These are phyloP conservation scores for Blastobotrys persicus DNA, from an alignment of 1,139 yeast genomes.

Conservation along the genomic window DNA sequence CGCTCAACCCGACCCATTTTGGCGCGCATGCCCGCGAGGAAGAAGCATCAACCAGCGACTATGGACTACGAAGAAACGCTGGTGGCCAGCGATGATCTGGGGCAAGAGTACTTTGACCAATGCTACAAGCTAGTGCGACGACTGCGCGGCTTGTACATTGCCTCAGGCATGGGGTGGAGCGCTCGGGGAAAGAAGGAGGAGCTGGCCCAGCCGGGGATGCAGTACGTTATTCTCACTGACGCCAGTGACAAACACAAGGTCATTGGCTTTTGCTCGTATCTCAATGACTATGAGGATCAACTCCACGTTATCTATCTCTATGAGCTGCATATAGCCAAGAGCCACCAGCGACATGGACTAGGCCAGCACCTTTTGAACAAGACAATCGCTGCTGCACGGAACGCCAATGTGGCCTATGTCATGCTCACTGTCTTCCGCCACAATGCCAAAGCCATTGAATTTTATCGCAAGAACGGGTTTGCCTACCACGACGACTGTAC, in stretches of 20 bases:
- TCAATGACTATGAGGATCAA: constrained; percentile 35
- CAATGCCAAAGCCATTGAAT: constrained; percentile 29
- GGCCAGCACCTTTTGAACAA: constrained; percentile 42
- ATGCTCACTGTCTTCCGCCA: constrained; percentile 32
- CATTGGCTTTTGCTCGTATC: constrained; percentile 47
- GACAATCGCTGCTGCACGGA: constrained; percentile 16
- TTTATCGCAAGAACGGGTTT: constrained; percentile 29
- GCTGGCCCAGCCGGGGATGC: constrained; percentile 47
- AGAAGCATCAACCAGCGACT: not conserved
- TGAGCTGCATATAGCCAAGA: constrained; percentile 50
- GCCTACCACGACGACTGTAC: constrained; percentile 3
- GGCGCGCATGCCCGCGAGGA: not conserved
- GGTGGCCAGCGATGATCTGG: constrained; percentile 18
- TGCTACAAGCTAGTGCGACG: constrained; percentile 32
- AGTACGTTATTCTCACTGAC: constrained; percentile 30
- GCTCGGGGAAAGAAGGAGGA: constrained; percentile 44
- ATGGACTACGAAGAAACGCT: not conserved
- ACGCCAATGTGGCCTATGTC: constrained; percentile 13
- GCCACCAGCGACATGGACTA: constrained; percentile 36
- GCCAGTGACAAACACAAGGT: constrained; percentile 22
- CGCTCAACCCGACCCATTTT: too few relatives aligned
- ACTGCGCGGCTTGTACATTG: constrained; percentile 30
- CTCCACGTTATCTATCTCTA: constrained; percentile 48
- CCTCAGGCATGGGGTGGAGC: constrained; percentile 47
- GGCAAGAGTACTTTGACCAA: constrained; percentile 18